A percentile compares a stretch with the other conserved stretches of the same genome.
phyloP scores from a whole-genome alignment of 257 asterid species.

The Nicotiana tomentosiformis region DNA sequence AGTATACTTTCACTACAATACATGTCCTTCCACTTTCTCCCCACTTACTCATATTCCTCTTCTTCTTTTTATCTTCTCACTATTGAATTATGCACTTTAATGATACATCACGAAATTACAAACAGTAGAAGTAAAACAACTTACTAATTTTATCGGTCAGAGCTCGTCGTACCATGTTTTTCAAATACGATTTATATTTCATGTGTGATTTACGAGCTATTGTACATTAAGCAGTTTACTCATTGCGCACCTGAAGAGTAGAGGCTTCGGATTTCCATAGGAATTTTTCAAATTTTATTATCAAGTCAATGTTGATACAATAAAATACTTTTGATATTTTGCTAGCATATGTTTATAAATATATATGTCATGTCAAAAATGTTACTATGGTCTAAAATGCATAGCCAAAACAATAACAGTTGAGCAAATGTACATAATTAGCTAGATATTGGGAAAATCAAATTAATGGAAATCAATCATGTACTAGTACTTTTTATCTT shows the following conservation, averaged over 20 bases:
- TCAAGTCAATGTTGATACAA: background rate
- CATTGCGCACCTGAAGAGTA: too few relatives aligned
- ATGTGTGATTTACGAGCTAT: too few relatives aligned
- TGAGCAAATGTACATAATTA: background rate
- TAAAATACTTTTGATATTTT: background rate
- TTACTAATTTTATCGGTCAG: too few relatives aligned
- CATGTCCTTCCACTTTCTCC: background rate
- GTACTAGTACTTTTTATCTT: background rate
- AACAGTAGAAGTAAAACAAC: too few relatives aligned
- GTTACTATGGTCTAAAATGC: background rate
- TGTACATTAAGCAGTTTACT: too few relatives aligned
- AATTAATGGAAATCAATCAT: background rate
- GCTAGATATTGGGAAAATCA: background rate
- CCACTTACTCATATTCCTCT: background rate
- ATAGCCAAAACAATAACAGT: background rate
- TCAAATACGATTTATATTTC: accelerated
- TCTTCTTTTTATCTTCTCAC: background rate
- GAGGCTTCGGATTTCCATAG: too few relatives aligned
- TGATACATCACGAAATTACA: too few relatives aligned
- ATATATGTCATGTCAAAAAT: too few relatives aligned
- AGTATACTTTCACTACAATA: background rate
- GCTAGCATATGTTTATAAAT: background rate
- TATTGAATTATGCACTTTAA: background rate
- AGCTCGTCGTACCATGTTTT: too few relatives aligned
- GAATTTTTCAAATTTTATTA: too few relatives aligned